Conservation (phyloP, 2,329 filamentous ascomycete genomes). For the Pseudogymnoascus sp. region DNA sequence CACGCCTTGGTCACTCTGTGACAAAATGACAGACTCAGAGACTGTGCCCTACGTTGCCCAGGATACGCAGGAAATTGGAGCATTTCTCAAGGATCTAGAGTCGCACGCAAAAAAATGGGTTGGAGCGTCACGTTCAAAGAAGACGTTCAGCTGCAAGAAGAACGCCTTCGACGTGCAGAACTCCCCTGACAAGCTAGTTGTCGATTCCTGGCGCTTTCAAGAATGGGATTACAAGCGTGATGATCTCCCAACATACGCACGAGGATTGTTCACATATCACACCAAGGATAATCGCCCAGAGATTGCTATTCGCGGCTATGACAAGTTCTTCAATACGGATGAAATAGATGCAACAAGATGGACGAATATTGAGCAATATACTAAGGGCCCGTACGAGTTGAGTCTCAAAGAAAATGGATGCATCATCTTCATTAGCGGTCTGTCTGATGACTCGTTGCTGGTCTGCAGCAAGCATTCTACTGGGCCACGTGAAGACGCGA, state of each 20-base stretch:
- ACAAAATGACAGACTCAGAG: constrained; percentile 42
- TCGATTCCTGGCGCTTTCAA: constrained; percentile 87
- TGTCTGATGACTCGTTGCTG: constrained; percentile 80
- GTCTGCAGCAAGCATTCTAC: constrained; percentile 99
- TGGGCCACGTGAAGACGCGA: constrained; percentile 61
- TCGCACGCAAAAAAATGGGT: constrained; percentile 50
- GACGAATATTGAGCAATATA: constrained; percentile 66
- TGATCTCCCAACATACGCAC: constrained; percentile 82
- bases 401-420: constrained; percentile 99
- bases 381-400: constrained; percentile 82
- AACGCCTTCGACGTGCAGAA: constrained; percentile 61
- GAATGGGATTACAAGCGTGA: constrained; percentile 93
- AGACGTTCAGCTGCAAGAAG: constrained; percentile 67
- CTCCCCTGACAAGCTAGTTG: constrained; percentile 55
- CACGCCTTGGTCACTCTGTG: constrained; percentile 12
- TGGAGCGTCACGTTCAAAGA: constrained; percentile 47
- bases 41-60: constrained; percentile 58
- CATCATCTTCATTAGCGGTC: constrained; percentile 91
- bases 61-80: constrained; percentile 56
- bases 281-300: constrained; percentile 57
- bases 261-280: constrained; percentile 84
- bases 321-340: constrained; percentile 96
- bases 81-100: constrained; percentile 44
- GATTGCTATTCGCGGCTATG: constrained; percentile 84
- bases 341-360: constrained; percentile 79